These are phyloP conservation scores for Sphagnum tenellum DNA, from an alignment of 225 moss, liverwort and hornwort species.

Conservation along the genomic window DNA sequence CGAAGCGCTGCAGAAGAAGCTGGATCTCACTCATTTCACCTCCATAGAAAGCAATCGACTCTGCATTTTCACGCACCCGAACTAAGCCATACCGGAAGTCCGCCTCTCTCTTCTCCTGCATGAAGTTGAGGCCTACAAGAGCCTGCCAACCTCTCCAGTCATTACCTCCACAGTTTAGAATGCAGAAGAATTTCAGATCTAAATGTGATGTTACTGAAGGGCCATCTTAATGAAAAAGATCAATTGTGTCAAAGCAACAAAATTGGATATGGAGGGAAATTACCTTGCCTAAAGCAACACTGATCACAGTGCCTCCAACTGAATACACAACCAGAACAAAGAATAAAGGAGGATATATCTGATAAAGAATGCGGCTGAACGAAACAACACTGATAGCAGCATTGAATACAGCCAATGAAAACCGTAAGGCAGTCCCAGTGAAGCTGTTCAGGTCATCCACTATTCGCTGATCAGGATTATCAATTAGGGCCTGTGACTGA, in stretches of 20 bases:
- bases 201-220: too few relatives aligned
- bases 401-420: slow-evolving; percentile 83
- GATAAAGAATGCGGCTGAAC: slow-evolving; percentile 89
- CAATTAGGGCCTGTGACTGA: slow-evolving; percentile 86
- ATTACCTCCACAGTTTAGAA: too few relatives aligned
- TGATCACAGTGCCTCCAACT: slow-evolving; percentile 73
- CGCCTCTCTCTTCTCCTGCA: slow-evolving; percentile 84
- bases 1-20: slow-evolving; percentile 61
- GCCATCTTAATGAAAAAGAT: neutral
- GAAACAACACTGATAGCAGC: slow-evolving; percentile 77
- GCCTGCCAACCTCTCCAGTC: slow-evolving; percentile 29
- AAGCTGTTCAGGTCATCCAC: slow-evolving; percentile 83
- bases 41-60: slow-evolving; percentile 92
- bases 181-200: too few relatives aligned
- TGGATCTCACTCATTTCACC: slow-evolving; percentile 81
- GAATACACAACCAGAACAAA: slow-evolving; percentile 80
- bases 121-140: slow-evolving; percentile 81
- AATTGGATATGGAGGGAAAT: neutral
- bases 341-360: slow-evolving; percentile 92
- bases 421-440: slow-evolving; percentile 68
- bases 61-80: slow-evolving; percentile 75
- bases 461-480: slow-evolving; percentile 96
- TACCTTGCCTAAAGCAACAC: slow-evolving; percentile 90
- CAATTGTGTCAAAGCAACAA: neutral
- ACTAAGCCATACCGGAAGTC: slow-evolving; percentile 78